Percentiles rank a stretch among this genome's conserved stretches.
phyloP scores from a whole-genome alignment of 202 grass and related monocot genomes.

The Thinopyrum obtusiflorum region DNA sequence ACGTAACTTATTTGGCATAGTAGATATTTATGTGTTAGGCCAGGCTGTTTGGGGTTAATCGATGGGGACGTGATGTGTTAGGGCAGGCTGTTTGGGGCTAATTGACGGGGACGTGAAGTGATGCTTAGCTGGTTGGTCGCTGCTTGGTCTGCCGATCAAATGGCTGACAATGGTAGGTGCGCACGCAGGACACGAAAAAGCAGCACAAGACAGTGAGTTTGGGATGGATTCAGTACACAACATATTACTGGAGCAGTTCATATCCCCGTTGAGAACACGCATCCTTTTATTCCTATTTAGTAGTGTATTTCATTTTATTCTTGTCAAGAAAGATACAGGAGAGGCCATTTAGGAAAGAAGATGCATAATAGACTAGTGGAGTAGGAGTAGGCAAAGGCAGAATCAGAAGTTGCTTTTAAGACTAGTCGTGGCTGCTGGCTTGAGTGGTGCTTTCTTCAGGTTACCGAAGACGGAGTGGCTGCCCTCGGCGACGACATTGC shows the following conservation, averaged over 20 bases:
- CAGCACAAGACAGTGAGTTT: neutral
- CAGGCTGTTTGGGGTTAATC: neutral
- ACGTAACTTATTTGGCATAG: neutral
- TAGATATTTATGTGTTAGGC: neutral
- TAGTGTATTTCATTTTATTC: too few species aligned
- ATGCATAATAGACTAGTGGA: neutral
- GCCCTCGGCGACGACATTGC: slow-evolving; percentile 8
- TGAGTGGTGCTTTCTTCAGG: slow-evolving; percentile 2
- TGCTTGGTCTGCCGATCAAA: neutral
- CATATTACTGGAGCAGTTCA: neutral
- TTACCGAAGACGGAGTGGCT: slow-evolving; percentile 22
- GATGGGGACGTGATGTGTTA: neutral
- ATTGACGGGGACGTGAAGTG: neutral
- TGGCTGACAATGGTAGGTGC: neutral
- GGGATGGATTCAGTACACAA: neutral
- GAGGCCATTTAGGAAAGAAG: too few species aligned
- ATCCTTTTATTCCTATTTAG: too few species aligned
- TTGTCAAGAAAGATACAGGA: too few species aligned
- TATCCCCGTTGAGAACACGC: neutral
- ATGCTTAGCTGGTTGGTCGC: neutral
- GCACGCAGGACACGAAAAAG: neutral
- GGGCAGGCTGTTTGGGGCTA: neutral
- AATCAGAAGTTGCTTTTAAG: neutral
- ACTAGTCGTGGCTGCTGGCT: neutral
- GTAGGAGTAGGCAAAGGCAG: neutral